These are phyloP conservation scores for Pyrenophora graminea DNA, from an alignment of 2,329 filamentous ascomycete genomes.

Conservation along the genomic window DNA sequence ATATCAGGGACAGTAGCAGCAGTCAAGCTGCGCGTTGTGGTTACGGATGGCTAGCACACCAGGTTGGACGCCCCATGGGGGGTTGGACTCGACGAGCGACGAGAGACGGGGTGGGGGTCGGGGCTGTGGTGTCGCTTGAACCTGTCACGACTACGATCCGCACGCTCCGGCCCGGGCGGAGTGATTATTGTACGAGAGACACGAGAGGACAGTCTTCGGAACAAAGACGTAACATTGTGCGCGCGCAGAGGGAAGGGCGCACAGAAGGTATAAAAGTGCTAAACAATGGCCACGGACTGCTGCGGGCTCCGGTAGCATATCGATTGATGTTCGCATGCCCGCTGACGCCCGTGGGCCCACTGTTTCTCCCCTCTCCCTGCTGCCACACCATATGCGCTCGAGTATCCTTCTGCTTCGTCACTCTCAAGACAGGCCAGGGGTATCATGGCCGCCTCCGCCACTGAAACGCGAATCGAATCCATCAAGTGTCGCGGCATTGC, in stretches of 20 bases:
- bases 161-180: not conserved
- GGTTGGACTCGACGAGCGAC: slow-evolving; percentile 10
- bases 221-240: not conserved
- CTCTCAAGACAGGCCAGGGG: not conserved
- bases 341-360: slow-evolving; percentile 16
- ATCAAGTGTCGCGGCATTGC: no score
- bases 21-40: not conserved
- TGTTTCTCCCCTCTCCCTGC: not conserved
- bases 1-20: slow-evolving; percentile 1
- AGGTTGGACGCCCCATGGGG: slow-evolving; percentile 7
- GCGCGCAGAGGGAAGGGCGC: slow-evolving; percentile 1
- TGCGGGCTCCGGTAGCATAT: slow-evolving; percentile 4
- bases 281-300: slow-evolving; percentile 1
- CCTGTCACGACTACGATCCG: not conserved
- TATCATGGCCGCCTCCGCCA: not conserved
- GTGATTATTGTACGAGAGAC: not conserved
- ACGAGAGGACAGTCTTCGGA: not conserved
- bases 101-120: not conserved
- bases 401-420: not conserved
- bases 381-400: slow-evolving; percentile 2
- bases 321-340: slow-evolving; percentile 6
- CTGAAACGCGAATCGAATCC: slow-evolving; percentile 1
- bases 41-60: slow-evolving; percentile 19
- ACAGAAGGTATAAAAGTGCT: not conserved
- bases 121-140: no score